Conservation (phyloP, 2,329 filamentous ascomycete genomes). For the Cytospora piceae region DNA sequence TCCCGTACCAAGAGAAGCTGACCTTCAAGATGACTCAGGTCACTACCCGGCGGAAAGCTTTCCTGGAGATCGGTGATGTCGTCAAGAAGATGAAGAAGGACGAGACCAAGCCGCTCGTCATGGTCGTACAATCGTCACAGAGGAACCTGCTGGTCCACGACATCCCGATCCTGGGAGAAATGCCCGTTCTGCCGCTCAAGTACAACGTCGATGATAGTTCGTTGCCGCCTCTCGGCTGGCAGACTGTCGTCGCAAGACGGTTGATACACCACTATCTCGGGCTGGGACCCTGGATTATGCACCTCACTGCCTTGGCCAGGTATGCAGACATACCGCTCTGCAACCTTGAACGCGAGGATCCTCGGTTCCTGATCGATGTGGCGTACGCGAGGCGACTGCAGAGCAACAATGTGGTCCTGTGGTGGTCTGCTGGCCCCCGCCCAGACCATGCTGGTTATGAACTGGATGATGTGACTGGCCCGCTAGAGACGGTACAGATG, state of each 20-base stretch:
- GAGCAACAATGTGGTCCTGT: slow-evolving; percentile 89
- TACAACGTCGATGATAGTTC: slow-evolving; percentile 84
- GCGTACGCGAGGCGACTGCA: slow-evolving; percentile 90
- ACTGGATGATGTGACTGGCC: slow-evolving; percentile 82
- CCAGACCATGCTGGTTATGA: slow-evolving; percentile 97
- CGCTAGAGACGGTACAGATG: slow-evolving; percentile 87
- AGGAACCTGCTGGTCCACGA: slow-evolving; percentile 80
- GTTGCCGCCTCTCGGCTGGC: slow-evolving; percentile 91
- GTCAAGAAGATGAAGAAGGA: slow-evolving; percentile 91
- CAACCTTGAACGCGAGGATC: slow-evolving; percentile 93
- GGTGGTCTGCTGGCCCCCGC: slow-evolving; percentile 88
- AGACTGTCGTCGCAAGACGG: slow-evolving; percentile 82
- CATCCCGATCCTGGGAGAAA: slow-evolving; percentile 79
- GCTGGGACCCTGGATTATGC: slow-evolving; percentile 88
- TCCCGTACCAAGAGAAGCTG: slow-evolving; percentile 84
- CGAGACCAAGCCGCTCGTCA: slow-evolving; percentile 75
- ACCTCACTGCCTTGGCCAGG: slow-evolving; percentile 82
- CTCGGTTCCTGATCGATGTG: slow-evolving; percentile 92
- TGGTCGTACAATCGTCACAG: slow-evolving; percentile 91
- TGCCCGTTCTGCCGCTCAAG: slow-evolving; percentile 80
- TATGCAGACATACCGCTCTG: slow-evolving; percentile 95
- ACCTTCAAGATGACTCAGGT: slow-evolving; percentile 87
- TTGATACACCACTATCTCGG: slow-evolving; percentile 89
- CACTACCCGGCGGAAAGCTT: slow-evolving; percentile 84
- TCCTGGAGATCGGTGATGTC: slow-evolving; percentile 84